Evolutionary conservation across 2,329 filamentous ascomycete genomes (phyloP).

Genomic region (Cercospora berteroae): DNA sequence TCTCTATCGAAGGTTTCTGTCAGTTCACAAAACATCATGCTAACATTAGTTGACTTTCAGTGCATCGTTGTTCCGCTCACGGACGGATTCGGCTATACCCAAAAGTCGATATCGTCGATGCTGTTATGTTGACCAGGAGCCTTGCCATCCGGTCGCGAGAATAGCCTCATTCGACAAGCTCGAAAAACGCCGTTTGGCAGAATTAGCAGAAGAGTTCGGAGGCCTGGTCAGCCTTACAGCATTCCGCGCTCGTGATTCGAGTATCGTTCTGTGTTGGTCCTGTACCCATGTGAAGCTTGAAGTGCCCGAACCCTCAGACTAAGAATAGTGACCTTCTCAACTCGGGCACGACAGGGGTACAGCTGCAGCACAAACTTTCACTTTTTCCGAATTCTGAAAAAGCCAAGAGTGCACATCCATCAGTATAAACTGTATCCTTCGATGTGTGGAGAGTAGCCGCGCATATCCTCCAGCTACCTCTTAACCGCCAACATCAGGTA

Average conservation of each 20-base stretch:
- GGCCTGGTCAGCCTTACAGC: not conserved
- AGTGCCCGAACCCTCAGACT: not conserved
- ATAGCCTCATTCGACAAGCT: conserved; percentile 2
- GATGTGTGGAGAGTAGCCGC: not conserved
- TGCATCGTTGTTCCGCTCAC: not conserved
- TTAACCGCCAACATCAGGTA: not conserved
- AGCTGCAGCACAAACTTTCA: not conserved
- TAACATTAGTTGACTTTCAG: conserved; percentile 2
- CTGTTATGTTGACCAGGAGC: not conserved
- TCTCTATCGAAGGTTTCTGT: not conserved
- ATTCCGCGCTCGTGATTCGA: not conserved
- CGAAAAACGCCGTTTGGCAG: not conserved
- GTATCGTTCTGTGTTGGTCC: not conserved
- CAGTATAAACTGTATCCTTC: not conserved
- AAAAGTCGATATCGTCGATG: not conserved
- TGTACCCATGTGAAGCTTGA: not conserved
- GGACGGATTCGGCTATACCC: not conserved
- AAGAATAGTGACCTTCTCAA: not conserved
- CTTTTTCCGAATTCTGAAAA: not conserved
- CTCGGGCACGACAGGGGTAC: not conserved
- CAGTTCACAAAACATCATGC: not conserved
- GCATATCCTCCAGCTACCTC: not conserved
- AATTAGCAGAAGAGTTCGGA: not conserved
- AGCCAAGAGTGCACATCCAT: not conserved
- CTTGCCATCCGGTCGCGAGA: not conserved